Percentiles rank a stretch among this genome's conserved stretches.
These are phyloP conservation scores for Parietaria judaica DNA, from an alignment of 306 rosid genomes.

Conservation along the genomic window DNA sequence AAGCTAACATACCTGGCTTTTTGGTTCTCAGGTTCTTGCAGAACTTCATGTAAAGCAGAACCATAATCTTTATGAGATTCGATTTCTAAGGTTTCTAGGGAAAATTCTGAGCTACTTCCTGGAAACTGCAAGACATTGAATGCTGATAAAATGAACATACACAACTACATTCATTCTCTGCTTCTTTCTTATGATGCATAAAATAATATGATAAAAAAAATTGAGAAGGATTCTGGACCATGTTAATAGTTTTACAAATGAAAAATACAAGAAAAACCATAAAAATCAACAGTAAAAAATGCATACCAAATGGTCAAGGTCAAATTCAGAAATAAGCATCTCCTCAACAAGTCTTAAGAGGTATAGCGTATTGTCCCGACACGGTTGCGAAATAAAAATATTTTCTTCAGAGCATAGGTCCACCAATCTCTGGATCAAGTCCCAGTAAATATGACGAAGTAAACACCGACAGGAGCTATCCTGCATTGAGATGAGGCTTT, in stretches of 20 bases:
- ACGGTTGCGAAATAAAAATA: conserved; percentile 72
- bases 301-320: conserved; percentile 77
- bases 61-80: conserved; percentile 63
- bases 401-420: conserved; percentile 69
- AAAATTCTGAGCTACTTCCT: conserved; percentile 51
- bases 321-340: conserved; percentile 74
- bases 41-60: conserved; percentile 64
- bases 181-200: neutral
- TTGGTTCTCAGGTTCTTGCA: conserved; percentile 50
- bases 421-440: conserved; percentile 58
- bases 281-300: neutral
- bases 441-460: conserved; percentile 78
- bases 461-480: conserved; percentile 45
- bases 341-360: conserved; percentile 82
- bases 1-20: conserved; percentile 46
- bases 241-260: neutral
- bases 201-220: neutral
- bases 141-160: neutral
- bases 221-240: neutral
- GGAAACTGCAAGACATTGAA: conserved; percentile 51
- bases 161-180: neutral
- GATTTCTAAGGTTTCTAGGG: conserved; percentile 50
- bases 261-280: conserved; percentile 7
- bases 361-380: conserved; percentile 85
- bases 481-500: conserved; percentile 32